phyloP scores from a whole-genome alignment of 257 asterid species.

The Apocynum venetum region DNA sequence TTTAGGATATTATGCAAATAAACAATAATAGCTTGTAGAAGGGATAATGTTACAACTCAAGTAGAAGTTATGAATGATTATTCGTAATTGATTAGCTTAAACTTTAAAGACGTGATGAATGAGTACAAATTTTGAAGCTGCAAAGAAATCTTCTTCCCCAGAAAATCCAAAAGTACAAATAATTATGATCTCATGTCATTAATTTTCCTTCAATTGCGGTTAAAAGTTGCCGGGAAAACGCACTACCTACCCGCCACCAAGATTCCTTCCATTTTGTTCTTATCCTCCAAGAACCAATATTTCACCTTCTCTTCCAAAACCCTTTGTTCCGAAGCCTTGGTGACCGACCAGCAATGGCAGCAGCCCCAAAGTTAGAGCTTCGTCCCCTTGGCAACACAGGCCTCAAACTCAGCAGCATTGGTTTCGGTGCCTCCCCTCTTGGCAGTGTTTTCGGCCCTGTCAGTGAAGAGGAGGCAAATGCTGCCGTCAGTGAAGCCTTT shows the following conservation, averaged over 20 bases:
- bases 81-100: too few relatives aligned
- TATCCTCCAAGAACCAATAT: background rate
- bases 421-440: conserved; percentile 98
- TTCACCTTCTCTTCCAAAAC: background rate
- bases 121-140: background rate
- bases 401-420: conserved; percentile 70
- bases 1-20: too few relatives aligned
- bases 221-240: background rate
- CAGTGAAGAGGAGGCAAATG: conserved; percentile 75
- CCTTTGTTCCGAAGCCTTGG: background rate
- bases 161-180: background rate
- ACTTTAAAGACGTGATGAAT: too few relatives aligned
- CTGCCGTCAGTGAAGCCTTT: conserved; percentile 74
- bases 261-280: background rate
- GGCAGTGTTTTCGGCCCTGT: conserved; percentile 84
- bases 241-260: background rate
- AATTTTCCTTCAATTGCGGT: background rate
- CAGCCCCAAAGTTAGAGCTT: conserved; percentile 45
- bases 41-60: too few relatives aligned
- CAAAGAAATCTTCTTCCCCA: background rate
- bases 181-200: background rate
- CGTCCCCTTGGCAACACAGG: conserved; percentile 86
- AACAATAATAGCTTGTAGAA: too few relatives aligned
- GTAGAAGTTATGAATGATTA: too few relatives aligned
- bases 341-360: conserved; percentile 13